Conservation (phyloP, 768 basidiomycete genomes). For the Naganishia vishniacii region DNA sequence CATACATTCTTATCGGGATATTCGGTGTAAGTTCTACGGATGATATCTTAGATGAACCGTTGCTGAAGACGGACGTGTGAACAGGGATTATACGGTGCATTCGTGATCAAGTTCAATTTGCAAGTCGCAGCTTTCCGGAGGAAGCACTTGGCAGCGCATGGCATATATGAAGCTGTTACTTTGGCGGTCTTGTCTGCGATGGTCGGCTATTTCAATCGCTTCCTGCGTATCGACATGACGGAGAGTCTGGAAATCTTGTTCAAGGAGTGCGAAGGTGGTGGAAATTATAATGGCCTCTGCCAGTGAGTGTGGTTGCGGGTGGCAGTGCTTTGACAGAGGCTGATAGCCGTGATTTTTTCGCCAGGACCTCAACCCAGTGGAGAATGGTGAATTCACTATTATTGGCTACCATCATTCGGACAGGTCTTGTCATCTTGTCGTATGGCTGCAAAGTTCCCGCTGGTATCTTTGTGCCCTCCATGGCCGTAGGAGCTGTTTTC, state of each 20-base stretch:
- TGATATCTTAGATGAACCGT: neutral
- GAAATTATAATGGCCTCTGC: constrained; percentile 85
- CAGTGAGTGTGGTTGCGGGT: constrained; percentile 61
- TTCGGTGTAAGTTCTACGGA: constrained; percentile 66
- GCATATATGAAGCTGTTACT: constrained; percentile 78
- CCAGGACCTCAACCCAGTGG: constrained; percentile 85
- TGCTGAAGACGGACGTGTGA: neutral
- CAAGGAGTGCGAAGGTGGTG: constrained; percentile 88
- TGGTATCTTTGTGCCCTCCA: constrained; percentile 96
- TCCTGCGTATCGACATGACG: constrained; percentile 95
- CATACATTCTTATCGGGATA: constrained; percentile 88
- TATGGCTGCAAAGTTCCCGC: constrained; percentile 96
- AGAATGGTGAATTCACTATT: constrained; percentile 86
- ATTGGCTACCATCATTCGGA: constrained; percentile 82
- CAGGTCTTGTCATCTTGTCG: constrained; percentile 76
- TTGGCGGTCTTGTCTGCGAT: constrained; percentile 84
- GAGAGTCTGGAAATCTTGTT: constrained; percentile 92
- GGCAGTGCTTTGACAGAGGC: neutral
- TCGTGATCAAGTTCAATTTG: constrained; percentile 93
- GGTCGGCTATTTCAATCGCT: constrained; percentile 88
- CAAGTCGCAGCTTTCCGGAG: constrained; percentile 91
- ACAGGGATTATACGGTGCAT: constrained; percentile 93
- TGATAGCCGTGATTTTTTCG: constrained; percentile 2
- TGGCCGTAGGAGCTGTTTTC: constrained; percentile 96
- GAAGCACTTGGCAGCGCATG: constrained; percentile 77